Base-by-base conservation (phyloP, 2,329 filamentous ascomycete species). In the Colletotrichum sp. region DNA sequence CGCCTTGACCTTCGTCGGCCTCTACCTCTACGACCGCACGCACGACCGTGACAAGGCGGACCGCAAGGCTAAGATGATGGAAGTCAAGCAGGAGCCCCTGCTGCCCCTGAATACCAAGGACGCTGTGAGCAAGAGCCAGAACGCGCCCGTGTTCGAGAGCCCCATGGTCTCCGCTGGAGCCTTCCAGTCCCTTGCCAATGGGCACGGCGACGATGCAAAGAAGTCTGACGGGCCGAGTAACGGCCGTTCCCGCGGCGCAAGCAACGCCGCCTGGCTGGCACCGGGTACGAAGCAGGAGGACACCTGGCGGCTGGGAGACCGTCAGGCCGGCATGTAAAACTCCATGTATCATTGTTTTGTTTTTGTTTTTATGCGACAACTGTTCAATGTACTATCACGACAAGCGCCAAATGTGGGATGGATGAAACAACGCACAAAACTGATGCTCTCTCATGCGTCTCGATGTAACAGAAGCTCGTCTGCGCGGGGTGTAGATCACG, bases 1-100 rank as follows among this genome's bases (percentile, higher is more conserved):
- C 79, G 90, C 85, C 6, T 90, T 99, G 59, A 99, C 97, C 0
- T 98, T 98, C 81, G 79, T 98, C 34, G 97, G 97, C 0, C 88
- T 99, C 16, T 99, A 98, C 82, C 90, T 99, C 54, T 99, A 99
- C 83, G 97, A 99, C 83, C 93, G 97, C 74, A 98, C 95, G 21
- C 96, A 92, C 79, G 93, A 97, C 80, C 93, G 93, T 77, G 95
- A 95, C 80, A 96, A 96, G 81, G 95, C 95, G 38, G 96, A 98
- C 81, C 92, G 93, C 77, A 93, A 93, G 76, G 95, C 94, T 5
- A 92, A 93, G 77, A 90, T 92, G 78, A 90, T 95, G 79, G 84
- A 84, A 62, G 84, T 81, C 31, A 86, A 87, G 38, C 79, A 80
- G 18, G 87, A 89, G 12, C 87, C 92, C 3, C 82, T 98, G 18